A percentile compares a stretch with the other conserved stretches of the same genome.
These are phyloP conservation scores for Colletotrichum lupini DNA, from an alignment of 2,329 filamentous ascomycete species.

Conservation along the genomic window DNA sequence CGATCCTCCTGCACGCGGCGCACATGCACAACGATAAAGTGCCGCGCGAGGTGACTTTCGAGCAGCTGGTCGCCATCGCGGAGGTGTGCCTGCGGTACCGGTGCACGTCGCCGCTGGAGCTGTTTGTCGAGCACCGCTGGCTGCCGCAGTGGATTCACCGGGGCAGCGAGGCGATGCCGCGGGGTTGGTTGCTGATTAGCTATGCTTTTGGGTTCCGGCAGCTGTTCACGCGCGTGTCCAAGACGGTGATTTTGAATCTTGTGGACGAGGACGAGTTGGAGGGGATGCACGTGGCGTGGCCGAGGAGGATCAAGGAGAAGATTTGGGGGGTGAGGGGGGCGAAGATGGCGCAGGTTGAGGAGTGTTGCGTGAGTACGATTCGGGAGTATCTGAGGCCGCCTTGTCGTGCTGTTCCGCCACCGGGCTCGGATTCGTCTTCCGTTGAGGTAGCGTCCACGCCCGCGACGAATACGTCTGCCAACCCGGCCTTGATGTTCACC, in stretches of 20 bases:
- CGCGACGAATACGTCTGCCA: conserved; percentile 4
- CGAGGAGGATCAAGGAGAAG: conserved; percentile 57
- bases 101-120: conserved; percentile 62
- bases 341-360: conserved; percentile 62
- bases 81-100: conserved; percentile 61
- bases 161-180: conserved; percentile 59
- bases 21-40: conserved; percentile 60
- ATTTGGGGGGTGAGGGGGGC: conserved; percentile 60
- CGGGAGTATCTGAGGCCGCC: conserved; percentile 55
- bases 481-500: conserved; percentile 45
- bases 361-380: conserved; percentile 55
- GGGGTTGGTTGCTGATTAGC: conserved; percentile 62
- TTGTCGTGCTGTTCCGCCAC: neutral
- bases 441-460: neutral
- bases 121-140: conserved; percentile 63
- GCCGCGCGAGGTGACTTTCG: conserved; percentile 58
- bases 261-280: conserved; percentile 55
- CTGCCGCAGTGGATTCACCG: conserved; percentile 62
- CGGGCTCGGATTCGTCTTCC: neutral
- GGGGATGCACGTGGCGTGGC: conserved; percentile 53
- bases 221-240: conserved; percentile 62
- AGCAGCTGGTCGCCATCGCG: conserved; percentile 62
- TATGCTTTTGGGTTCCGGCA: conserved; percentile 62
- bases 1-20: conserved; percentile 61
- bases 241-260: conserved; percentile 59